These are phyloP conservation scores for Monilinia vaccinii-corymbosi DNA, from an alignment of 2,329 filamentous ascomycete genomes.

Conservation along the genomic window DNA sequence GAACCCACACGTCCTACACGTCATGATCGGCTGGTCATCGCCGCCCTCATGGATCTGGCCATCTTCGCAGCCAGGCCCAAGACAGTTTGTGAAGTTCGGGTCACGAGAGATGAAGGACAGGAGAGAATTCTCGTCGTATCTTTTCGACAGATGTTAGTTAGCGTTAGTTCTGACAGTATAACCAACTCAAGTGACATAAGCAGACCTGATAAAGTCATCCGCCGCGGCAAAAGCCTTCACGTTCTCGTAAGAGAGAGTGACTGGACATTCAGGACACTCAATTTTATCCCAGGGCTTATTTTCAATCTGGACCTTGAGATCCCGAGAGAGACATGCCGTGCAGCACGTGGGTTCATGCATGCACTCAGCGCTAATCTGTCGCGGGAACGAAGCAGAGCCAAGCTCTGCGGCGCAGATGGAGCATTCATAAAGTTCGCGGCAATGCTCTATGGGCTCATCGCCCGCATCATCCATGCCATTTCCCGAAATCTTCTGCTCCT, in stretches of 20 bases:
- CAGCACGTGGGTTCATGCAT: slow-evolving; percentile 14
- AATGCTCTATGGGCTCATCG: background rate
- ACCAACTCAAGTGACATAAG: background rate
- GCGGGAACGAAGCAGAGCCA: background rate
- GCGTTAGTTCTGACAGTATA: background rate
- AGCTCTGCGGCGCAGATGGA: background rate
- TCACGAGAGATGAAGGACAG: slow-evolving; percentile 12
- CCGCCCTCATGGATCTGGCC: slow-evolving; percentile 43
- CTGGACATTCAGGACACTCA: slow-evolving; percentile 43
- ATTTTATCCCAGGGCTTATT: slow-evolving; percentile 36
- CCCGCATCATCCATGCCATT: background rate
- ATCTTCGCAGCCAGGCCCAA: slow-evolving; percentile 37
- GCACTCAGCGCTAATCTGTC: background rate
- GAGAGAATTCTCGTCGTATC: background rate
- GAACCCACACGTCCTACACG: slow-evolving; percentile 33
- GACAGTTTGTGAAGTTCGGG: slow-evolving; percentile 44
- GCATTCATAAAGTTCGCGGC: background rate
- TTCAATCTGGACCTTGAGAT: slow-evolving; percentile 13
- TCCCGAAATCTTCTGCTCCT: fast-evolving
- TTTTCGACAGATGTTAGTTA: background rate
- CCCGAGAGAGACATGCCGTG: slow-evolving; percentile 6
- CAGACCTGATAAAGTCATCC: background rate
- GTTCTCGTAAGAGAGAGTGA: slow-evolving; percentile 30
- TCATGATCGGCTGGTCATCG: slow-evolving; percentile 33
- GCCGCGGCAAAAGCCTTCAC: background rate